These are phyloP conservation scores for Paspalum vaginatum DNA, from an alignment of 176 grass and related monocot genomes.

Conservation along the genomic window DNA sequence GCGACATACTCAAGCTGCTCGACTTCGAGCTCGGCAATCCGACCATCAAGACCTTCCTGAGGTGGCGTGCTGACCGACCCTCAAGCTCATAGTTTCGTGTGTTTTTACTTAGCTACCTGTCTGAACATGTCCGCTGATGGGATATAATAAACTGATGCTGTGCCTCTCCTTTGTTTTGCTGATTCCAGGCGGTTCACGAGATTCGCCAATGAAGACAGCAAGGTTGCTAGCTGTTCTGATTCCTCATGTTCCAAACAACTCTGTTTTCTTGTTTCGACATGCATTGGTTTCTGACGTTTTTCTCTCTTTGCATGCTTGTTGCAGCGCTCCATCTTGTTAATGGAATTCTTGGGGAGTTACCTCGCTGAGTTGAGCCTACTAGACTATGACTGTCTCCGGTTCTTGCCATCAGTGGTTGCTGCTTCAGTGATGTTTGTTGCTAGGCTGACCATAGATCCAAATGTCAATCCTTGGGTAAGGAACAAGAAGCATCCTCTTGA, in stretches of 20 bases:
- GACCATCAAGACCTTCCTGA: conserved; percentile 83
- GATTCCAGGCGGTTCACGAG: conserved; percentile 69
- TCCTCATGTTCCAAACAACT: not conserved
- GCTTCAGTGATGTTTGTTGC: conserved; percentile 82
- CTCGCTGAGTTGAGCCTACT: conserved; percentile 85
- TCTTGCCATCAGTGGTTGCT: conserved; percentile 84
- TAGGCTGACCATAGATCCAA: conserved; percentile 61
- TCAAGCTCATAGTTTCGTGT: not conserved
- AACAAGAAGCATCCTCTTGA: not conserved
- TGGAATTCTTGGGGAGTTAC: conserved; percentile 73
- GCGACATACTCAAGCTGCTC: conserved; percentile 79
- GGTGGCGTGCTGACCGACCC: conserved; percentile 36
- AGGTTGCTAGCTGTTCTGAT: conserved; percentile 42
- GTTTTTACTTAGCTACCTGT: not conserved
- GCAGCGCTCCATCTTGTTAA: conserved; percentile 54
- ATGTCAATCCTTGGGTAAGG: conserved; percentile 82
- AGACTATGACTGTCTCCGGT: conserved; percentile 74
- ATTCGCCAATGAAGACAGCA: conserved; percentile 53
- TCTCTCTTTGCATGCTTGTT: conserved; percentile 21
- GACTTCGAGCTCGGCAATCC: conserved; percentile 91
- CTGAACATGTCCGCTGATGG: conserved; percentile 7
- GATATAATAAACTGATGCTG: not conserved
- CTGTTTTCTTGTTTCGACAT: not conserved
- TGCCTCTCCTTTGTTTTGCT: conserved; percentile 2
- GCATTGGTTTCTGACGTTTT: conserved; percentile 25